Percentiles rank a stretch among this genome's conserved stretches.
phyloP scores from a whole-genome alignment of 1,139 yeast species.

The Sugiyamaella sp. region DNA sequence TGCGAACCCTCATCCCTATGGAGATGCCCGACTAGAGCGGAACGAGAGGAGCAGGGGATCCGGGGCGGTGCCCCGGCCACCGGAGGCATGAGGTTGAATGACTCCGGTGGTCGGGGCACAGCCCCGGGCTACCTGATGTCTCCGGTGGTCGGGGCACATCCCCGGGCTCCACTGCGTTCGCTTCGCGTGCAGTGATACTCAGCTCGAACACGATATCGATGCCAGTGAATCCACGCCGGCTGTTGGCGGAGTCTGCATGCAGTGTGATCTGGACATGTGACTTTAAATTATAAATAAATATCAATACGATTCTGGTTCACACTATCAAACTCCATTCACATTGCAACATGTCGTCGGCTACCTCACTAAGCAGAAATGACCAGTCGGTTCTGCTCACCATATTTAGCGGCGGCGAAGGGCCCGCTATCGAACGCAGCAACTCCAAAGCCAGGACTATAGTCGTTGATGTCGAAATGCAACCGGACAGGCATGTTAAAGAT shows the following conservation, averaged over 20 bases:
- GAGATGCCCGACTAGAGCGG: too few species aligned
- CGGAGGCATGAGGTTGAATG: too few species aligned
- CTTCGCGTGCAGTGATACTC: too few species aligned
- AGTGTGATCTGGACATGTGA: neutral
- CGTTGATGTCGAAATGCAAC: slow-evolving; percentile 33
- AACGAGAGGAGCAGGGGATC: too few species aligned
- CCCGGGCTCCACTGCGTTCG: neutral
- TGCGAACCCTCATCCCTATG: too few species aligned
- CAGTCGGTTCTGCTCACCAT: slow-evolving; percentile 31
- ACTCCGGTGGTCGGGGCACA: too few species aligned
- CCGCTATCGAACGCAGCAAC: slow-evolving; percentile 21
- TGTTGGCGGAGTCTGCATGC: neutral
- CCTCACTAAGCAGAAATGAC: slow-evolving; percentile 21
- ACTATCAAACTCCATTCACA: neutral
- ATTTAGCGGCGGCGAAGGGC: slow-evolving; percentile 29
- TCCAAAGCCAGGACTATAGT: slow-evolving; percentile 15
- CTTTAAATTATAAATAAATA: neutral
- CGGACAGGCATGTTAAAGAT: slow-evolving; percentile 34
- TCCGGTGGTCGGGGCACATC: neutral
- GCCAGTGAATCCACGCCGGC: too few species aligned
- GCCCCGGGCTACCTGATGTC: too few species aligned
- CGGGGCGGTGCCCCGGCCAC: too few species aligned
- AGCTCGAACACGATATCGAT: too few species aligned
- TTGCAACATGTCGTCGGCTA: slow-evolving; percentile 10
- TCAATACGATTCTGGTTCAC: neutral